A percentile compares a stretch with the other conserved stretches of the same genome.
Evolutionary conservation across 2,329 filamentous ascomycete genomes (phyloP).

Genomic region (Cryphonectria carpinicola): DNA sequence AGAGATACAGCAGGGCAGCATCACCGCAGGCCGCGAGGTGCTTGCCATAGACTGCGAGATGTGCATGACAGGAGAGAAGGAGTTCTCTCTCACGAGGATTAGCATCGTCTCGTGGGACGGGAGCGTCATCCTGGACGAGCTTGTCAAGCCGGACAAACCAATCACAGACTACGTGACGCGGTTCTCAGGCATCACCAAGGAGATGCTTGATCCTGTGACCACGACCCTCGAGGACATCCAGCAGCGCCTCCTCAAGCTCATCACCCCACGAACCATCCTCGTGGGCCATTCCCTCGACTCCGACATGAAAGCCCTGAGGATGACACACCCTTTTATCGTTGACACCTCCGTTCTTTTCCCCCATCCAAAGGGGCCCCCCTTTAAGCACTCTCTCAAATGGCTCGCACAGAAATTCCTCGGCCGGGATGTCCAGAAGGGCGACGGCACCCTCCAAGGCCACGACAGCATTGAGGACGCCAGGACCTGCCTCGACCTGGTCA

Average conservation of each 20-base stretch:
- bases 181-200: constrained; percentile 89
- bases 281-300: constrained; percentile 82
- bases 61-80: constrained; percentile 82
- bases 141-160: constrained; percentile 87
- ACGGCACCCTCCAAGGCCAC: constrained; percentile 71
- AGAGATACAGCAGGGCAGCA: constrained; percentile 77
- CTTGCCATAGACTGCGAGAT: constrained; percentile 95
- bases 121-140: constrained; percentile 79
- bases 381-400: constrained; percentile 91
- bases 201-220: constrained; percentile 80
- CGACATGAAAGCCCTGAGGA: constrained; percentile 79
- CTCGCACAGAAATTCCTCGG: constrained; percentile 83
- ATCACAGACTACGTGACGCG: constrained; percentile 91
- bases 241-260: constrained; percentile 69
- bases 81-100: constrained; percentile 85
- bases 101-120: constrained; percentile 88
- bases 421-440: constrained; percentile 83
- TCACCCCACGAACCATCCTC: constrained; percentile 74
- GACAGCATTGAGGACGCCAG: constrained; percentile 91
- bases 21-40: constrained; percentile 80
- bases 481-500: constrained; percentile 89
- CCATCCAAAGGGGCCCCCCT: constrained; percentile 84
- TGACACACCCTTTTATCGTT: constrained; percentile 90
- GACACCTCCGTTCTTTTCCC: constrained; percentile 91
- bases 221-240: constrained; percentile 87